Evolutionary conservation across 345 rosid species (phyloP).

Genomic region (Aegle marmelos): DNA sequence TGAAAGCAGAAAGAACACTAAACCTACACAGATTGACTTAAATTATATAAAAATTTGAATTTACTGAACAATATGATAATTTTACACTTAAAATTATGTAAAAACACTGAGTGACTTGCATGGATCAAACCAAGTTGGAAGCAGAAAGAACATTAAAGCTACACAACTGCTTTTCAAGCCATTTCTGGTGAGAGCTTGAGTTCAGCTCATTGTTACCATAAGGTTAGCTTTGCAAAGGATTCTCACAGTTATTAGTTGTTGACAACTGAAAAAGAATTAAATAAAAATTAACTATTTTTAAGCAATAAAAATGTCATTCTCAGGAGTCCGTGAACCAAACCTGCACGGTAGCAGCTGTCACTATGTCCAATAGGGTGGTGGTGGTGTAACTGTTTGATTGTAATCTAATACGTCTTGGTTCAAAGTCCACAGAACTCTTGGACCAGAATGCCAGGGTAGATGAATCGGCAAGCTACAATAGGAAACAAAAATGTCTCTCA

Average conservation of each 20-base stretch:
- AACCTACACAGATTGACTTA: too few relatives aligned
- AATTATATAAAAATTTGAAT: not conserved
- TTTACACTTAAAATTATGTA: not conserved
- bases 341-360: slow-evolving; percentile 99
- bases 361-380: slow-evolving; percentile 80
- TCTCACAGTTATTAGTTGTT: not conserved
- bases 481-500: slow-evolving; percentile 8
- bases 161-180: not conserved
- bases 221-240: not conserved
- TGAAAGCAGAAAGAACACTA: not conserved
- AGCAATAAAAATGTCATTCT: not conserved
- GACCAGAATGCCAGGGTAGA: slow-evolving; percentile 97
- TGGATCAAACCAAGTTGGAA: not conserved
- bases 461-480: slow-evolving; percentile 59
- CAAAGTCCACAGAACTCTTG: slow-evolving; percentile 88
- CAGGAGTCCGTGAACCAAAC: slow-evolving; percentile 28
- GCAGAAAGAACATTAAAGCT: not conserved
- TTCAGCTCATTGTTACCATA: not conserved
- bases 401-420: slow-evolving; percentile 88
- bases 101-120: not conserved
- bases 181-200: not conserved
- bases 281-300: not conserved
- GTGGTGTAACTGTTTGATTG: slow-evolving; percentile 92
- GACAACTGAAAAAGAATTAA: not conserved
- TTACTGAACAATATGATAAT: not conserved